Percentiles rank a stretch among this genome's conserved stretches.
These are phyloP conservation scores for Leccinum subtestaceum DNA, from an alignment of 768 basidiomycete genomes.

Conservation along the genomic window DNA sequence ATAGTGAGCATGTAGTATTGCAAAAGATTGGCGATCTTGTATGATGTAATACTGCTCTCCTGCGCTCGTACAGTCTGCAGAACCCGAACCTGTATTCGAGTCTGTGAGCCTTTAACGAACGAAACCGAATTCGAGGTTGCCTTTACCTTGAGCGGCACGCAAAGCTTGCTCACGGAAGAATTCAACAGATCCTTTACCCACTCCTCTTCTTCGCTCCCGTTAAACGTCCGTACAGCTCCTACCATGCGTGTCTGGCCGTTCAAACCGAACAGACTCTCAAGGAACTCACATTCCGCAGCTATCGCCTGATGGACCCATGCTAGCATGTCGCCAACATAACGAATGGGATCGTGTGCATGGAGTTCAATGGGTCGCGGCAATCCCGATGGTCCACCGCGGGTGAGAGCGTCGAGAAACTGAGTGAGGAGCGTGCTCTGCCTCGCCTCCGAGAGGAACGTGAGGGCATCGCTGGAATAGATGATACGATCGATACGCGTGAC, in stretches of 20 bases:
- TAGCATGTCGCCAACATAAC: slow-evolving; percentile 97
- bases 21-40: slow-evolving; percentile 91
- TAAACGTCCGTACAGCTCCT: slow-evolving; percentile 59
- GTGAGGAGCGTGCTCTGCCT: slow-evolving; percentile 77
- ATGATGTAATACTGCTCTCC: slow-evolving; percentile 88
- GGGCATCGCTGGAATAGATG: slow-evolving; percentile 61
- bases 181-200: slow-evolving; percentile 81
- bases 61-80: slow-evolving; percentile 91
- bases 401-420: slow-evolving; percentile 85
- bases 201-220: slow-evolving; percentile 64
- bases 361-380: slow-evolving; percentile 92
- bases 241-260: slow-evolving; percentile 60
- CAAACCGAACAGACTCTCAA: slow-evolving; percentile 82
- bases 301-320: slow-evolving; percentile 98
- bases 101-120: neutral
- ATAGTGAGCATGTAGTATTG: slow-evolving; percentile 95
- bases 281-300: slow-evolving; percentile 91
- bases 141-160: slow-evolving; percentile 81
- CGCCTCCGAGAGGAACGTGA: slow-evolving; percentile 73
- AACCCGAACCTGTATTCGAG: slow-evolving; percentile 64
- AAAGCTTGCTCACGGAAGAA: slow-evolving; percentile 75
- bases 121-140: neutral
- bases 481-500: neutral
- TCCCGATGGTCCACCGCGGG: slow-evolving; percentile 81
- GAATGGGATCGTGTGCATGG: slow-evolving; percentile 95